Evolutionary conservation across 108 stramenopile genomes (phyloP), one percentile per base, ranked within the genome.

Genomic region (Skeletonema tropicum): DNA sequence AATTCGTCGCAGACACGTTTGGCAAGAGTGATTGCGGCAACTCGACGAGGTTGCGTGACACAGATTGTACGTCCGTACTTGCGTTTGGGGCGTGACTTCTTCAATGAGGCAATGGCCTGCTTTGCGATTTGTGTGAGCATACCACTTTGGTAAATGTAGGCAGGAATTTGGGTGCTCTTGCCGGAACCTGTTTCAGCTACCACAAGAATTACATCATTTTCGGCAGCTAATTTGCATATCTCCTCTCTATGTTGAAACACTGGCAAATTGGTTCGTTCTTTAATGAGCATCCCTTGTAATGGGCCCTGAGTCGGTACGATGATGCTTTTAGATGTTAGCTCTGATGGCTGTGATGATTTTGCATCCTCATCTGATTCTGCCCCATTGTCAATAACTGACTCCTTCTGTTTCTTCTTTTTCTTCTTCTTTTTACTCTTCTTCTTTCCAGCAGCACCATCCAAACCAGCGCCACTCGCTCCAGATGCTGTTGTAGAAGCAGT

Each of bases 21-120:
- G 39, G 97, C 95, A n/a, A 99, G 91, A 19, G 94, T 91, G 14
- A 97, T 94, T 61, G 97, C 97, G 6, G 98, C 98, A n/a, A 98
- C 96, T 31, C 97, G 87, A 39, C 98, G 88, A 6, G 99, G 99
- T 86, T 99, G 99, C 7, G 99, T 99, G 69, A 97, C 92, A 65
- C 86, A 85, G 45, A 94, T 90, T 19, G 80, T 73, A 15, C 67
- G 76, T n/a, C 82, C 88, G 17, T 73, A 76, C 33, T 69, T 68
- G 42, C 42, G 66, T 11, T 63, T 71, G 17, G 70, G 73, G 8
- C 29, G 31, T 39, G 31, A 62, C 25, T 59, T 63, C 32, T 59
- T 63, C 14, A 55, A 36, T 14, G 75, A 15, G 12, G 68, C 33
- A 60, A 30, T 5, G 23, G 38, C 52, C 15, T 45, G 60, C 52